phyloP scores from a whole-genome alignment of 2,329 filamentous ascomycete species.

The Sodiomyces alkalinus region DNA sequence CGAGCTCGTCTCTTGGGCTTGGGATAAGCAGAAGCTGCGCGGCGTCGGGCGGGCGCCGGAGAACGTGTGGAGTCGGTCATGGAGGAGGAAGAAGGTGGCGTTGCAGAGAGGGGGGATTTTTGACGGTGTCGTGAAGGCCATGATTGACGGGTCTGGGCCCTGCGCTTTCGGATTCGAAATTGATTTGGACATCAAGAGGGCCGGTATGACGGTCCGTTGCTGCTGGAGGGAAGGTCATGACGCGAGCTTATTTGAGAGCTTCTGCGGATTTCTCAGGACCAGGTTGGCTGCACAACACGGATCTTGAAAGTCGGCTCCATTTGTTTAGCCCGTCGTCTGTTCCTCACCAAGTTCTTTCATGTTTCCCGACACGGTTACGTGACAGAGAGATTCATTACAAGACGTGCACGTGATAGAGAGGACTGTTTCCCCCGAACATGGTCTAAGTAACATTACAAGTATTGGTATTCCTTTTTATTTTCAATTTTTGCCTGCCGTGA shows the following conservation, averaged over 20 bases:
- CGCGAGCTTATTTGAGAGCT: constrained; percentile 66
- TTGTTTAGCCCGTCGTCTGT: too few species aligned
- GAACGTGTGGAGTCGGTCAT: constrained; percentile 68
- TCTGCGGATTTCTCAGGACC: constrained; percentile 60
- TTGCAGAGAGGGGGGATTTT: constrained; percentile 4
- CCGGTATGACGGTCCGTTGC: constrained; percentile 31
- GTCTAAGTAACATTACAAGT: too few species aligned
- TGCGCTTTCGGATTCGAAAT: constrained; percentile 45
- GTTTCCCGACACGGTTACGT: too few species aligned
- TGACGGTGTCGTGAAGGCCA: too few species aligned
- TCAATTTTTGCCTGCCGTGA: too few species aligned
- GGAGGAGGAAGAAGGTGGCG: constrained; percentile 42
- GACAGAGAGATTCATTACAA: too few species aligned
- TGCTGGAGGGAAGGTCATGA: constrained; percentile 69
- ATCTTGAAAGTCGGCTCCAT: too few species aligned
- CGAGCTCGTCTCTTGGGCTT: constrained; percentile 47
- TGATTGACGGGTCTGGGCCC: constrained; percentile 15
- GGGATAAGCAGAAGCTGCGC: constrained; percentile 34
- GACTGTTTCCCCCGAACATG: too few species aligned
- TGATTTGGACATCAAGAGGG: constrained; percentile 23
- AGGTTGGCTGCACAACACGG: too few species aligned
- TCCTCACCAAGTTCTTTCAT: too few species aligned
- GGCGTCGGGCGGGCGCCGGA: constrained; percentile 50
- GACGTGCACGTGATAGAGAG: too few species aligned
- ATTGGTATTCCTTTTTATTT: too few species aligned